A percentile compares a stretch with the other conserved stretches of the same genome.
These are phyloP conservation scores for Nannochloropsis oceanica DNA, from an alignment of 108 stramenopile species.

Conservation along the genomic window DNA sequence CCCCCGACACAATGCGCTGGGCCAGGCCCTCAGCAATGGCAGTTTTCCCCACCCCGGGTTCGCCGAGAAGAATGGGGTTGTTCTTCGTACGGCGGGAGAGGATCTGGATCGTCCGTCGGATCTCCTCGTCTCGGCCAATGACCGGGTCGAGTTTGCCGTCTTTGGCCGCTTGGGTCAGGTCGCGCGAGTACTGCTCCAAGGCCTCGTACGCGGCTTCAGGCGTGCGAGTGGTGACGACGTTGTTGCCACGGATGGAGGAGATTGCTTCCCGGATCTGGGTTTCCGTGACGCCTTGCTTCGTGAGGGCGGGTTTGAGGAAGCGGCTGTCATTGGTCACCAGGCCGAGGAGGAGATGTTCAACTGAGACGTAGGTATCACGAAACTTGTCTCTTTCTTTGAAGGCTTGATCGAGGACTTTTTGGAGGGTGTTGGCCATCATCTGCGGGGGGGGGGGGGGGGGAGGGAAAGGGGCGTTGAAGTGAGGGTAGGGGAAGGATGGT, in stretches of 20 bases:
- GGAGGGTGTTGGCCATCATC: conserved; percentile 28
- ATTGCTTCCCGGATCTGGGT: conserved; percentile 28
- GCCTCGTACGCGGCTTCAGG: conserved; percentile 83
- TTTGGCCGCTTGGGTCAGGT: conserved; percentile 75
- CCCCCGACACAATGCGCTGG: conserved; percentile 71
- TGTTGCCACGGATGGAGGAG: conserved; percentile 29
- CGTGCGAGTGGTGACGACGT: conserved; percentile 32
- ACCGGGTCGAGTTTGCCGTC: conserved; percentile 91
- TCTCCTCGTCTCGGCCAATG: conserved; percentile 86
- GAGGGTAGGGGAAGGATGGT: not conserved
- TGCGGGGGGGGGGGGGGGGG: conserved; percentile 10
- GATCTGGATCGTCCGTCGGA: conserved; percentile 66
- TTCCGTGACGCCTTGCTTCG: conserved; percentile 11
- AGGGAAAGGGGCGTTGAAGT: not conserved
- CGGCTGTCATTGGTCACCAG: conserved; percentile 25
- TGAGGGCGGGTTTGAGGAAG: conserved; percentile 21
- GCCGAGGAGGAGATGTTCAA: conserved; percentile 39
- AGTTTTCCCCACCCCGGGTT: conserved; percentile 84
- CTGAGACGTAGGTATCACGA: conserved; percentile 34
- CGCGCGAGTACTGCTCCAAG: conserved; percentile 78
- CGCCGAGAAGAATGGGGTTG: conserved; percentile 75
- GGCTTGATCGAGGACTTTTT: conserved; percentile 24
- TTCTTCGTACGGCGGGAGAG: conserved; percentile 76
- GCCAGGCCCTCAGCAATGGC: conserved; percentile 86
- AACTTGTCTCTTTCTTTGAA: conserved; percentile 21